These are phyloP conservation scores for Chaetoscypha palmicola DNA, from an alignment of 2,329 filamentous ascomycete genomes.

Conservation along the genomic window DNA sequence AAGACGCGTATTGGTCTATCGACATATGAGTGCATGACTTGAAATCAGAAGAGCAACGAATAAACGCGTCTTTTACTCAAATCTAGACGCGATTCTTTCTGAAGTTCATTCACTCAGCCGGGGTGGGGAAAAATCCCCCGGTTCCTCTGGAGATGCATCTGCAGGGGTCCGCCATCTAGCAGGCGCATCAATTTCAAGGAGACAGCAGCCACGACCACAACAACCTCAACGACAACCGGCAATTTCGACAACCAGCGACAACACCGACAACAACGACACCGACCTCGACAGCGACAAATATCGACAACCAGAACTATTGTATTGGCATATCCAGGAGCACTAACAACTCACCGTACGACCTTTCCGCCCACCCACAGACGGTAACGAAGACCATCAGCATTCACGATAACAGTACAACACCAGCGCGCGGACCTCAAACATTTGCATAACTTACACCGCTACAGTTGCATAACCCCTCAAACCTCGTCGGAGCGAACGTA, in stretches of 20 bases:
- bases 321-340: conserved; percentile 1
- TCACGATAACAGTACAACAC: conserved; percentile 5
- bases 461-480: conserved; percentile 8
- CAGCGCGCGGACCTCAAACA: conserved; percentile 12
- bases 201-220: conserved; percentile 3
- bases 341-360: conserved; percentile 3
- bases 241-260: background rate
- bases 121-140: too few species aligned
- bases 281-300: conserved; percentile 3
- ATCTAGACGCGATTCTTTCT: too few species aligned
- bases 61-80: too few species aligned
- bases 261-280: conserved; percentile 3
- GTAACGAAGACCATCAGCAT: background rate
- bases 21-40: too few species aligned
- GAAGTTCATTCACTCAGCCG: too few species aligned
- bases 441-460: conserved; percentile 16
- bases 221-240: background rate
- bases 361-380: background rate
- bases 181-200: background rate
- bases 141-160: background rate
- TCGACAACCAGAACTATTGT: conserved; percentile 3
- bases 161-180: background rate
- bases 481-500: too few species aligned
- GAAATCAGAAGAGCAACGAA: too few species aligned
- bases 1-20: too few species aligned